Conservation (phyloP, 176 grass and related monocot species). For the Alopecurus myosuroides region DNA sequence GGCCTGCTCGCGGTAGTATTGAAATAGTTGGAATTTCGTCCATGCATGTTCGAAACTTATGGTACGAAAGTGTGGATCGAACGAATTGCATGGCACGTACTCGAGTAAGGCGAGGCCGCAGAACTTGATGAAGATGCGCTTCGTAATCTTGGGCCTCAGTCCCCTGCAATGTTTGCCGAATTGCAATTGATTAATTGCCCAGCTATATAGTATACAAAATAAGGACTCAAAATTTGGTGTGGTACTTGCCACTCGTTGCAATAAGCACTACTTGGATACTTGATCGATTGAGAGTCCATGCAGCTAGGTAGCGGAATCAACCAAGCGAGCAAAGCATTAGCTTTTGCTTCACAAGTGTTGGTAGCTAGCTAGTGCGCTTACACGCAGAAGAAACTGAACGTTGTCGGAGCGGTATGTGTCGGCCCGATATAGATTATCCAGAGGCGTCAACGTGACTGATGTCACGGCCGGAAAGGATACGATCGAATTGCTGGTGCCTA, state of each 20-base stretch:
- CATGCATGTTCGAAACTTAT: too few relatives aligned
- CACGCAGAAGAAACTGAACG: neutral
- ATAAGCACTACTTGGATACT: neutral
- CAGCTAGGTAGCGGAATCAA: neutral
- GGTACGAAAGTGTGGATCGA: neutral
- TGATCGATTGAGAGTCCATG: neutral
- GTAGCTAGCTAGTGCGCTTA: neutral
- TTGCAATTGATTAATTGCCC: neutral
- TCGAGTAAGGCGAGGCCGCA: constrained; percentile 50
- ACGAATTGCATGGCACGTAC: constrained; percentile 34
- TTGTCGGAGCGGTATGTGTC: constrained; percentile 2
- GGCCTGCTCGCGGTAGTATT: constrained; percentile 33
- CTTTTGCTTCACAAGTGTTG: neutral
- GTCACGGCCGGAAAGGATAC: neutral
- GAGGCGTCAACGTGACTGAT: neutral
- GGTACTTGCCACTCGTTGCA: too few relatives aligned
- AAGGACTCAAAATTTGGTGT: neutral
- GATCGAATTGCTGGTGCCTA: neutral
- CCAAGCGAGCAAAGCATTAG: neutral
- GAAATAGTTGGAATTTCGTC: neutral
- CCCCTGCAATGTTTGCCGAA: constrained; percentile 27
- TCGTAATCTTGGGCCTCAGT: constrained; percentile 63
- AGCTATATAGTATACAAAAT: neutral
- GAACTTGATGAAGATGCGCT: constrained; percentile 62
- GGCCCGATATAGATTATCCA: neutral